A percentile compares a stretch with the other conserved stretches of the same genome.
Evolutionary conservation across 345 rosid genomes (phyloP).

Genomic region (Arabis alpina): DNA sequence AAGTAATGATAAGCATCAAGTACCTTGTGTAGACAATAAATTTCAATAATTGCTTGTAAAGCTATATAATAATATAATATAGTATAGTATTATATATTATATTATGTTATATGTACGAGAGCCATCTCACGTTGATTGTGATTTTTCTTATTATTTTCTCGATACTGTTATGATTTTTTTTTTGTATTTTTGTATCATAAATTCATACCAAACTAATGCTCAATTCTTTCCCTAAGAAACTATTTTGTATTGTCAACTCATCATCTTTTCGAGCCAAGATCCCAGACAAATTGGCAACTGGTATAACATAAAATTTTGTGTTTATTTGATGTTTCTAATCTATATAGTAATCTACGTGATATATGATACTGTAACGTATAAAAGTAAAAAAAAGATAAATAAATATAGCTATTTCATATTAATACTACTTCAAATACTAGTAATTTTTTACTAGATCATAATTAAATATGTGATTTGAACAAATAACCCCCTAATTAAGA

Average conservation of each 20-base stretch:
- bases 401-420: not conserved
- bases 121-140: conserved; percentile 33
- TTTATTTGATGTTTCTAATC: not conserved
- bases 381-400: not conserved
- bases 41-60: conserved; percentile 36
- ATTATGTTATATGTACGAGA: conserved; percentile 6
- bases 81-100: conserved; percentile 15
- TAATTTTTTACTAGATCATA: conserved; percentile 1
- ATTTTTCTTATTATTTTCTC: conserved; percentile 34
- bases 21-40: conserved; percentile 30
- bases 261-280: not conserved
- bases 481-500: conserved; percentile 32
- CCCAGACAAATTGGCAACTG: not conserved
- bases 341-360: not conserved
- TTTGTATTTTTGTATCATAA: not conserved
- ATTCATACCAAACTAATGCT: conserved; percentile 20
- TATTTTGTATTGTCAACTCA: not conserved
- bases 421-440: not conserved
- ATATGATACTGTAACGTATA: not conserved
- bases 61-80: conserved; percentile 23
- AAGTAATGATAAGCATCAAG: conserved; percentile 39
- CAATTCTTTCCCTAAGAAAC: not conserved
- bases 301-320: not conserved
- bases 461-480: conserved; percentile 39
- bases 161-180: not conserved